These are phyloP conservation scores for Sporothrix dimorphospora DNA, from an alignment of 2,329 filamentous ascomycete species.

Conservation along the genomic window DNA sequence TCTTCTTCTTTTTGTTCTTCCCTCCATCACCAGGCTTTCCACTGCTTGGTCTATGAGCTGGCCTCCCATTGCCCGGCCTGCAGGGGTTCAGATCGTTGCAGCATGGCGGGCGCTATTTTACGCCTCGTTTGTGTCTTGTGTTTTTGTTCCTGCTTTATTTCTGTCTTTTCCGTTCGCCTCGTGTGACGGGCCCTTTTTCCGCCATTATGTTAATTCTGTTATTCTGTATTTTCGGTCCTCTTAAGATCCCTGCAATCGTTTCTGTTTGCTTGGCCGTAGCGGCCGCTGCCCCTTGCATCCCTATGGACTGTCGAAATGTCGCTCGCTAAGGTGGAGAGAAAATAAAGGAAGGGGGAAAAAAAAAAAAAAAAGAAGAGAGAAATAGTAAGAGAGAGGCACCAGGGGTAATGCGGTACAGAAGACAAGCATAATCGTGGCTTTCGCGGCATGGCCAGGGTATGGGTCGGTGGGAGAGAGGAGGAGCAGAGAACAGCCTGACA, in stretches of 20 bases:
- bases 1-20: background rate
- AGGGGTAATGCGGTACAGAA: background rate
- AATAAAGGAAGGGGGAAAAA: background rate
- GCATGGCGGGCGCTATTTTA: constrained; percentile 10
- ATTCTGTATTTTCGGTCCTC: background rate
- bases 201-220: too few species aligned
- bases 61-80: background rate
- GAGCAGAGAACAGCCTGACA: background rate
- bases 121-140: constrained; percentile 17
- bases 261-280: background rate
- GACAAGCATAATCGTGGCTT: background rate
- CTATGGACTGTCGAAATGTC: background rate
- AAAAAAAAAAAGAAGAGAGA: background rate
- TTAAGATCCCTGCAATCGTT: background rate
- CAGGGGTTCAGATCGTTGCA: constrained; percentile 12
- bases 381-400: background rate
- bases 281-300: background rate
- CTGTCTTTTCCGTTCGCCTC: background rate
- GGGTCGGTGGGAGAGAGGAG: background rate
- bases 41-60: background rate
- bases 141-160: constrained; percentile 2
- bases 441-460: background rate
- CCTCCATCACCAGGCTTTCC: background rate
- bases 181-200: background rate
- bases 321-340: constrained; percentile 4